phyloP scores from a whole-genome alignment of 352 stramenopile species.

The Phytophthora chlamydospora region DNA sequence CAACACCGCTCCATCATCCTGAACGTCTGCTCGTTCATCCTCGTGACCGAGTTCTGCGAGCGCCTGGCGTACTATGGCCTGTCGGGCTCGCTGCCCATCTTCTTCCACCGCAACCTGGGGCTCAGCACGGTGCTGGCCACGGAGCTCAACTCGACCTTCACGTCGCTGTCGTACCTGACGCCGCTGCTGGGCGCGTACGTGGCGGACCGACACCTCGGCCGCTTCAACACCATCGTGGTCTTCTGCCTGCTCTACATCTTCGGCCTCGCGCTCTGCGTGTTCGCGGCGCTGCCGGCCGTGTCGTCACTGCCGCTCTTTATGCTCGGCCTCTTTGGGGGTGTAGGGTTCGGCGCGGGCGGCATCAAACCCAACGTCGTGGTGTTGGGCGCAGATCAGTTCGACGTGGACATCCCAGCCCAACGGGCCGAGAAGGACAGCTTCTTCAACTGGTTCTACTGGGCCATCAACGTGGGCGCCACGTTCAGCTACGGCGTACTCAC shows the following conservation, averaged over 20 bases:
- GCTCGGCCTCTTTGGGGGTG: constrained; percentile 81
- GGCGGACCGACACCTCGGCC: constrained; percentile 77
- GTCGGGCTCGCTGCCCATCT: constrained; percentile 85
- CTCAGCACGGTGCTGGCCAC: constrained; percentile 82
- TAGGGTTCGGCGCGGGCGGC: constrained; percentile 71
- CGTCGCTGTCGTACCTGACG: constrained; percentile 86
- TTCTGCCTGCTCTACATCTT: constrained; percentile 80
- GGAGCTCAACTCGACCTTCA: constrained; percentile 88
- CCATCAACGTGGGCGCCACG: constrained; percentile 92
- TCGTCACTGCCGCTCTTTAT: constrained; percentile 78
- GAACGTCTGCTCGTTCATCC: constrained; percentile 89
- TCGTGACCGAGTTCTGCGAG: constrained; percentile 89
- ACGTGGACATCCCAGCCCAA: constrained; percentile 71
- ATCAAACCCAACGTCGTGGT: constrained; percentile 85
- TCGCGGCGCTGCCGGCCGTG: constrained; percentile 59
- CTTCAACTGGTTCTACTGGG: constrained; percentile 96
- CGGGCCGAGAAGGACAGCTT: constrained; percentile 87
- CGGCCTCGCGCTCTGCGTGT: constrained; percentile 72
- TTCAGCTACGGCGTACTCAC: constrained; percentile 92
- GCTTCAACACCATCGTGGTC: constrained; percentile 78
- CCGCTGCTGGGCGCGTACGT: constrained; percentile 84
- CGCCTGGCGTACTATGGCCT: constrained; percentile 85
- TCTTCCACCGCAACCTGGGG: constrained; percentile 87
- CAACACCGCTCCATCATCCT: constrained; percentile 80
- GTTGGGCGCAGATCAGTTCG: constrained; percentile 83